A percentile compares a stretch with the other conserved stretches of the same genome.
Evolutionary conservation across 257 asterid genomes (phyloP).

Genomic region (Parsonsia alboflavescens): DNA sequence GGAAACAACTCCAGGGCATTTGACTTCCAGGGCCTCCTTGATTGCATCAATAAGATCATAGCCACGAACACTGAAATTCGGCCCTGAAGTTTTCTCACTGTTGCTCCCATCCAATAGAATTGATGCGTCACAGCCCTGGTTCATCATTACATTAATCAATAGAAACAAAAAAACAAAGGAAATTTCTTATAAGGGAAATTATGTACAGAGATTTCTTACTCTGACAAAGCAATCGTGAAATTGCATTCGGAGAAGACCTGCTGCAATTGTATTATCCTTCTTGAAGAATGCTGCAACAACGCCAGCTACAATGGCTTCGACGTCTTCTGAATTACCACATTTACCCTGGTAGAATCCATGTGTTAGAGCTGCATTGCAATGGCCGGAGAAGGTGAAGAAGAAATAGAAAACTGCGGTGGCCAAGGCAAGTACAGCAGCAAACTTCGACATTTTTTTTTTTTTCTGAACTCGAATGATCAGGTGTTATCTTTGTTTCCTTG

Average conservation of each 20-base stretch:
- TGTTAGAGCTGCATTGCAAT: conserved; percentile 1
- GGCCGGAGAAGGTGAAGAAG: background rate
- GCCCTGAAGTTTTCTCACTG: conserved; percentile 22
- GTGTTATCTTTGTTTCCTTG: background rate
- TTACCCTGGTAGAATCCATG: conserved; percentile 4
- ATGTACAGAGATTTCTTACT: background rate
- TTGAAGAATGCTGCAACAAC: background rate
- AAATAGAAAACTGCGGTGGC: background rate
- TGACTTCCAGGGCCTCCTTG: conserved; percentile 20
- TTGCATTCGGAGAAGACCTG: conserved; percentile 14
- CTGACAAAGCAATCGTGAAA: conserved; percentile 16
- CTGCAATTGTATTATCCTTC: conserved; percentile 6
- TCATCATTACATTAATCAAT: background rate
- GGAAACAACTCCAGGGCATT: conserved; percentile 31
- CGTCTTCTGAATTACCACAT: conserved; percentile 3
- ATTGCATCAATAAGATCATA: conserved; percentile 25
- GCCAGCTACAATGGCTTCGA: conserved; percentile 4
- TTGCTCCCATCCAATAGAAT: conserved; percentile 22
- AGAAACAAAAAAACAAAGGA: no score
- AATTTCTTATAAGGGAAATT: background rate
- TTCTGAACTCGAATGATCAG: background rate
- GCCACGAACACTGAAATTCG: conserved; percentile 26
- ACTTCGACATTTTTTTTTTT: background rate
- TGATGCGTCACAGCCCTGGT: conserved; percentile 37
- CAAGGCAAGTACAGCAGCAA: background rate